Conservation (phyloP, 1,284 basidiomycete genomes). For the Kwoniella shivajii region DNA sequence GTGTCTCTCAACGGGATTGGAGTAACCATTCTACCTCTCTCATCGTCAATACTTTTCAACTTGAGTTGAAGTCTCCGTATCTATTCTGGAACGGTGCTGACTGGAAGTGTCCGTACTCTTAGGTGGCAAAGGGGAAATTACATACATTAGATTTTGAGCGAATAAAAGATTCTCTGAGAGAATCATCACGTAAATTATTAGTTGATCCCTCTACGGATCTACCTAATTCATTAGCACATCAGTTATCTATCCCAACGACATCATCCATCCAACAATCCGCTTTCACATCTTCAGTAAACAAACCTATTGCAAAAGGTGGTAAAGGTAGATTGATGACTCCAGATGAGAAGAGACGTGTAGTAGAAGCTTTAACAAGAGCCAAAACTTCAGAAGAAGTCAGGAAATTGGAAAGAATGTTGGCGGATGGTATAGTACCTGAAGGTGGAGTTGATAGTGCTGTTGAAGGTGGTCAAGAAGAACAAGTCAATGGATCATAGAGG, state of each 20-base stretch:
- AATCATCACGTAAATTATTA: slow-evolving; percentile 72
- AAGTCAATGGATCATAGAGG: slow-evolving; percentile 5
- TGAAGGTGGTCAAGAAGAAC: neutral
- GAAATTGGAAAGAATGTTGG: slow-evolving; percentile 80
- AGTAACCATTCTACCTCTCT: neutral
- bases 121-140: slow-evolving; percentile 59
- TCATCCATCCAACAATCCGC: slow-evolving; percentile 63
- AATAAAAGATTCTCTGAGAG: slow-evolving; percentile 88
- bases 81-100: neutral
- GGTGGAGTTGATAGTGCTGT: slow-evolving; percentile 26
- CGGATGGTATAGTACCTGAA: slow-evolving; percentile 77
- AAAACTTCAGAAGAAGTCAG: slow-evolving; percentile 89
- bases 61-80: too few relatives aligned
- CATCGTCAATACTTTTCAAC: too few relatives aligned
- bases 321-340: slow-evolving; percentile 81
- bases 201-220: slow-evolving; percentile 69
- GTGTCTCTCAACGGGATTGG: neutral
- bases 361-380: slow-evolving; percentile 85
- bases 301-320: slow-evolving; percentile 41
- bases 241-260: slow-evolving; percentile 70
- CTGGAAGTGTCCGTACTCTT: too few relatives aligned
- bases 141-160: slow-evolving; percentile 96
- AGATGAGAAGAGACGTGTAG: slow-evolving; percentile 87
- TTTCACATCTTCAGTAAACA: slow-evolving; percentile 53
- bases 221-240: slow-evolving; percentile 77